phyloP scores from a whole-genome alignment of 768 basidiomycete genomes.

The Kwoniella sp. region DNA sequence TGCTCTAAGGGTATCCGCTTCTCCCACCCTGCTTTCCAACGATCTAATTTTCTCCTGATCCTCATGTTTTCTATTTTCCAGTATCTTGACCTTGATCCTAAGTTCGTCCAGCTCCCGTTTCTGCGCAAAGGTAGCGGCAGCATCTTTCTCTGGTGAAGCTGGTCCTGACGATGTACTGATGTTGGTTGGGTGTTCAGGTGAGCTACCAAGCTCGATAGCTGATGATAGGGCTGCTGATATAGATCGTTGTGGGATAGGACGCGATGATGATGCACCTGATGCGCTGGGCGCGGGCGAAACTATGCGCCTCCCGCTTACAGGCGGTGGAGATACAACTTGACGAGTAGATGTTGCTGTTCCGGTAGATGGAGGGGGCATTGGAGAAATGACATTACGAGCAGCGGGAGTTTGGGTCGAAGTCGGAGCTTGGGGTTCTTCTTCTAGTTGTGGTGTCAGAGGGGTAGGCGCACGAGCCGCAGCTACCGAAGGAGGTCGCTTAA shows the following conservation, averaged over 20 bases:
- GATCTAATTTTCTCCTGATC: slow-evolving; percentile 81
- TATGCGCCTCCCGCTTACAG: slow-evolving; percentile 1
- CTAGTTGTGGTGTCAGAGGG: slow-evolving; percentile 9
- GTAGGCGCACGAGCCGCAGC: slow-evolving; percentile 18
- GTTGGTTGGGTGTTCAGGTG: slow-evolving; percentile 2
- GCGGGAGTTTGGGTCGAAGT: not conserved
- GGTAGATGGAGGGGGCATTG: slow-evolving; percentile 1
- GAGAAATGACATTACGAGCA: slow-evolving; percentile 1
- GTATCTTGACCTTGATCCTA: slow-evolving; percentile 75
- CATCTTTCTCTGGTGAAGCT: slow-evolving; percentile 28
- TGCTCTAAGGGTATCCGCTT: slow-evolving; percentile 79
- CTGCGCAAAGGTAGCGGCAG: slow-evolving; percentile 23
- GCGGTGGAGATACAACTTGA: slow-evolving; percentile 10
- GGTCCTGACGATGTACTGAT: slow-evolving; percentile 9
- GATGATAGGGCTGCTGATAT: slow-evolving; percentile 23
- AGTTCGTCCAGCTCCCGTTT: slow-evolving; percentile 65
- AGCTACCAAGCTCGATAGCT: slow-evolving; percentile 4
- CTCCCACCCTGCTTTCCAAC: slow-evolving; percentile 78
- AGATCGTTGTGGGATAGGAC: slow-evolving; percentile 15
- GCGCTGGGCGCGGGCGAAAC: slow-evolving; percentile 14
- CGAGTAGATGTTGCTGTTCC: not conserved
- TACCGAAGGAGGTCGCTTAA: slow-evolving; percentile 36
- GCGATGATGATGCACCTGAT: slow-evolving; percentile 1
- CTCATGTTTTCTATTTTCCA: slow-evolving; percentile 84
- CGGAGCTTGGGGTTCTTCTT: not conserved